phyloP scores from a whole-genome alignment of 306 rosid species.

The Astragalus membranaceus region DNA sequence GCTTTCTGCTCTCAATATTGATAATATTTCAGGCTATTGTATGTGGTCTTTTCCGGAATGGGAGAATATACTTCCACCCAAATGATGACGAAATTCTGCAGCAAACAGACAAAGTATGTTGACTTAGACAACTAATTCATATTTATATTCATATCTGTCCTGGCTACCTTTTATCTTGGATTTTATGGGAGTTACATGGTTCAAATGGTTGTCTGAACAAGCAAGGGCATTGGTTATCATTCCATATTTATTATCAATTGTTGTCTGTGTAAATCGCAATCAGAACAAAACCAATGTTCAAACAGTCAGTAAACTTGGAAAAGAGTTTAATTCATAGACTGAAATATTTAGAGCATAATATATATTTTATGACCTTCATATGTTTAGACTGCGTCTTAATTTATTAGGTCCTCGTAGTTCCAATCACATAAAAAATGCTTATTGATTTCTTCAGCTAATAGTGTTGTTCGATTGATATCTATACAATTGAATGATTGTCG shows the following conservation, averaged over 20 bases:
- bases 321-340: not conserved
- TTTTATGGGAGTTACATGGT: not conserved
- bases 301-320: not conserved
- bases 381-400: not conserved
- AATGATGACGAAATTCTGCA: slow-evolving; percentile 64
- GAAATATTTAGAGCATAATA: not conserved
- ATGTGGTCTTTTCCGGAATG: slow-evolving; percentile 81
- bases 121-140: not conserved
- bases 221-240: not conserved
- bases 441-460: not conserved
- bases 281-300: not conserved
- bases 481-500: not conserved
- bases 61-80: slow-evolving; percentile 86
- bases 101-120: slow-evolving; percentile 80
- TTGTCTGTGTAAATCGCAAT: not conserved
- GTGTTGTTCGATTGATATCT: not conserved
- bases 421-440: not conserved
- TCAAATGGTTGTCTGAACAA: not conserved
- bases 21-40: slow-evolving; percentile 67
- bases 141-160: not conserved
- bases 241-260: not conserved
- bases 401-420: not conserved
- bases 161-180: not conserved
- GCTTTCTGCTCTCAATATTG: slow-evolving; percentile 3
- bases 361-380: not conserved